Conservation (phyloP, 75 land plant species). For the Gnetum montanum region DNA sequence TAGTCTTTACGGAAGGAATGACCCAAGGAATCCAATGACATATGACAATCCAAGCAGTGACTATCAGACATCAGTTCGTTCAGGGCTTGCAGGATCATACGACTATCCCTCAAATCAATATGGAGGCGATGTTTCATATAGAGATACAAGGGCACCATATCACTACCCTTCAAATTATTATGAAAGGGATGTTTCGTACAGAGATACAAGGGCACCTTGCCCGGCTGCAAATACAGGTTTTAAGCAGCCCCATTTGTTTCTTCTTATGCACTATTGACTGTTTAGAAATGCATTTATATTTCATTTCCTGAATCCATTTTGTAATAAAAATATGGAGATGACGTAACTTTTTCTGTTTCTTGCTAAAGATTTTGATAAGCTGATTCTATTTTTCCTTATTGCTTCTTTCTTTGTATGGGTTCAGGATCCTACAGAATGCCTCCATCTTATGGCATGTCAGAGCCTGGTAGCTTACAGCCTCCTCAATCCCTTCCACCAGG, state of each 20-base stretch:
- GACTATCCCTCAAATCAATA: too few species aligned
- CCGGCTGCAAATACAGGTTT: too few species aligned
- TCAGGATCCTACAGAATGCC: conserved; percentile 2
- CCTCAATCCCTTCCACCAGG: not conserved
- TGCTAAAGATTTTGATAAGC: not conserved
- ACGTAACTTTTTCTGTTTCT: not conserved
- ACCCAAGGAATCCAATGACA: too few species aligned
- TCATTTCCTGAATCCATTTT: not conserved
- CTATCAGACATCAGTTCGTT: too few species aligned
- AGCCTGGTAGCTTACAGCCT: not conserved
- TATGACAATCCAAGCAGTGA: too few species aligned
- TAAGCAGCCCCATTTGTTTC: not conserved
- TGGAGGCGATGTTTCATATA: too few species aligned
- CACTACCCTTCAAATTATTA: too few species aligned
- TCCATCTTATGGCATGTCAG: not conserved
- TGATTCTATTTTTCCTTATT: not conserved
- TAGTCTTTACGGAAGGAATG: too few species aligned
- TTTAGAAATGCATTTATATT: not conserved
- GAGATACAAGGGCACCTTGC: too few species aligned
- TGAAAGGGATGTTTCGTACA: too few species aligned
- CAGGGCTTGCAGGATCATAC: too few species aligned
- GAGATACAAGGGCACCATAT: too few species aligned
- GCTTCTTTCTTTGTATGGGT: not conserved
- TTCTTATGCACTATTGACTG: not conserved
- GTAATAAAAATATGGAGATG: not conserved